These are phyloP conservation scores for Microstegium vimineum DNA, from an alignment of 176 grass and related monocot genomes.

Conservation along the genomic window DNA sequence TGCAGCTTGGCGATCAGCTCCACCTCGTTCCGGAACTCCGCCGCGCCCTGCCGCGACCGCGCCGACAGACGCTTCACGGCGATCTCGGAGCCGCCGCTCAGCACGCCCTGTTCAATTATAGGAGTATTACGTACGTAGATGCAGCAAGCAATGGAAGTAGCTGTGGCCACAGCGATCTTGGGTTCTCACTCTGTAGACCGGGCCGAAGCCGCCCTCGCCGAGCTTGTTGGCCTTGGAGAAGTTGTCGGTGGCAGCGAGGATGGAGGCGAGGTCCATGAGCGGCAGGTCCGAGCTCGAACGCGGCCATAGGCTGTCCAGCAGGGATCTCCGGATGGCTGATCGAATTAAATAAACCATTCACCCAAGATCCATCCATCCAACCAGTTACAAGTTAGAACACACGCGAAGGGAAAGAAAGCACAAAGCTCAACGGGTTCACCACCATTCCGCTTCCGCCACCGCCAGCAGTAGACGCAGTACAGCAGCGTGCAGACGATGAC, in stretches of 20 bases:
- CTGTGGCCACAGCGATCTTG: neutral
- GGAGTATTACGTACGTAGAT: no score
- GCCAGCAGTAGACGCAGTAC: slow-evolving; percentile 95
- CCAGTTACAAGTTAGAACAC: neutral
- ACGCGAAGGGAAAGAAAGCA: neutral
- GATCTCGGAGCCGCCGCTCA: slow-evolving; percentile 54
- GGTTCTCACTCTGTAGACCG: slow-evolving; percentile 62
- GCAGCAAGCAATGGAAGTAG: no score
- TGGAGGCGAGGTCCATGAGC: slow-evolving; percentile 63
- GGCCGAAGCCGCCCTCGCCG: slow-evolving; percentile 90
- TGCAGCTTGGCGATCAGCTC: slow-evolving; percentile 93
- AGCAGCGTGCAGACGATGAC: slow-evolving; percentile 59
- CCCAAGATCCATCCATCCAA: neutral
- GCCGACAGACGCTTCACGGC: slow-evolving; percentile 85
- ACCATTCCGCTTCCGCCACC: slow-evolving; percentile 89
- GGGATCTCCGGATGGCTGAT: slow-evolving; percentile 64
- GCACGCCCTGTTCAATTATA: slow-evolving; percentile 26
- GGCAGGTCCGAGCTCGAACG: slow-evolving; percentile 68
- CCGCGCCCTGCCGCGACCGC: slow-evolving; percentile 60
- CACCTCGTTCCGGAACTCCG: slow-evolving; percentile 86
- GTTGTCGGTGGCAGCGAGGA: slow-evolving; percentile 68
- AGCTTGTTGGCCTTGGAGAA: slow-evolving; percentile 87
- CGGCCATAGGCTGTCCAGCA: slow-evolving; percentile 50
- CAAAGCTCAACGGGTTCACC: slow-evolving; percentile 21
- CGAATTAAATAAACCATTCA: neutral